phyloP scores from a whole-genome alignment of 495 filamentous ascomycete genomes.

The Monascus purpureus region DNA sequence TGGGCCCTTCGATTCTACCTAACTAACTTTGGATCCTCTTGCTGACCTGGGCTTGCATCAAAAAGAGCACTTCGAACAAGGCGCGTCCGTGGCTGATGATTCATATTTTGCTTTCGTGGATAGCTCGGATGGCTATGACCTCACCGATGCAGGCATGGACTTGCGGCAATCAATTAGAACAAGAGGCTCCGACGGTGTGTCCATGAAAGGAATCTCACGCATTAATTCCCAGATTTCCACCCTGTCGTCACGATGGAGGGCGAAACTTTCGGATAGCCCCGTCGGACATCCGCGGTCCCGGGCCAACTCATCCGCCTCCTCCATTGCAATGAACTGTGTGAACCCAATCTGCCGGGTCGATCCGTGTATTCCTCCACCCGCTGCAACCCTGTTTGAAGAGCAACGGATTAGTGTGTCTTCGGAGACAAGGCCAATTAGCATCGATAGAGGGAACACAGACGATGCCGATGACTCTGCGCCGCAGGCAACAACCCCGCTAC shows the following conservation, averaged over 20 bases:
- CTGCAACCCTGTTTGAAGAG: conserved; percentile 54
- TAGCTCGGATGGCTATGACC: conserved; percentile 41
- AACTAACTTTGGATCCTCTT: too few species aligned
- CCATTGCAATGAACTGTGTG: conserved; percentile 44
- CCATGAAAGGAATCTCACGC: conserved; percentile 51
- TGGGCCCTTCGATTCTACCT: too few species aligned
- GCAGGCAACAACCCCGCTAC: conserved; percentile 63
- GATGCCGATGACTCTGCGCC: conserved; percentile 40
- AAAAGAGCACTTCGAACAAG: conserved; percentile 30
- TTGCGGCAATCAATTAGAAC: conserved; percentile 40
- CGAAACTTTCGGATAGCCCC: conserved; percentile 37
- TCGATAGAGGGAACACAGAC: conserved; percentile 39
- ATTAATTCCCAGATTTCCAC: conserved; percentile 61
- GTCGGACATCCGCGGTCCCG: conserved; percentile 31
- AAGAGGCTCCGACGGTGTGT: conserved; percentile 48
- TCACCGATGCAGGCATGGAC: conserved; percentile 47
- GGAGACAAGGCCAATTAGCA: conserved; percentile 39
- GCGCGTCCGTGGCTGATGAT: conserved; percentile 15
- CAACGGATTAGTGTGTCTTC: conserved; percentile 34
- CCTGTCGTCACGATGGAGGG: conserved; percentile 50
- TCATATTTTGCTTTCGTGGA: conserved; percentile 20
- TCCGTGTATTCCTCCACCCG: conserved; percentile 45
- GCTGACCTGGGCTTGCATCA: too few species aligned
- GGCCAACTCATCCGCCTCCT: conserved; percentile 55
- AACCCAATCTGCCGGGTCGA: conserved; percentile 37